Conservation (phyloP, 2,329 filamentous ascomycete genomes). For the Fusarium hostae region DNA sequence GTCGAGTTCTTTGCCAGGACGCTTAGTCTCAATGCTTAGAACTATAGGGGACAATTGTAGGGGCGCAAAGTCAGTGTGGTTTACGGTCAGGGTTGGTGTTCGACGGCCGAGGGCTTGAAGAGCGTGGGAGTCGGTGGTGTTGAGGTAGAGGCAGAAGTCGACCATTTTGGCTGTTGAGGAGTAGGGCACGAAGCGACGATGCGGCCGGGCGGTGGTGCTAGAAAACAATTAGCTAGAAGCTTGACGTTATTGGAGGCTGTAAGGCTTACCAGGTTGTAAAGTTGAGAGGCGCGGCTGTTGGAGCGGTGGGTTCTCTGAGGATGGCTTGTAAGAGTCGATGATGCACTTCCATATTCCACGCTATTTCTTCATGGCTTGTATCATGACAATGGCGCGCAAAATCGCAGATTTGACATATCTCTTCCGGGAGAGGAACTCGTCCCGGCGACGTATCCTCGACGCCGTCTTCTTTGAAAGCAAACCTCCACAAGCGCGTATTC, state of each 20-base stretch:
- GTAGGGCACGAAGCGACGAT: slow-evolving; percentile 3
- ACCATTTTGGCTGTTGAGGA: slow-evolving; percentile 27
- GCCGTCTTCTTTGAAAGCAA: slow-evolving; percentile 8
- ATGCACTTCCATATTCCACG: slow-evolving; percentile 36
- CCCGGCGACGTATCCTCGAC: slow-evolving; percentile 17
- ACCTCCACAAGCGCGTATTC: slow-evolving; percentile 16
- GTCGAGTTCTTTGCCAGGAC: slow-evolving; percentile 13
- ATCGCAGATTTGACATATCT: slow-evolving; percentile 8
- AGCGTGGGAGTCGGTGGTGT: not conserved
- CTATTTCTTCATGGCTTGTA: slow-evolving; percentile 16
- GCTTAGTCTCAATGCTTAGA: slow-evolving; percentile 33
- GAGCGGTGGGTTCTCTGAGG: not conserved
- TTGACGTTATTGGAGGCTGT: rapidly evolving
- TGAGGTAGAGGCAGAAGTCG: slow-evolving; percentile 24
- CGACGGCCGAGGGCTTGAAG: slow-evolving; percentile 15
- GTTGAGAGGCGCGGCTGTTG: not conserved
- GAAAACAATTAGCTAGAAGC: rapidly evolving
- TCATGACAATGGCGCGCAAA: slow-evolving; percentile 22
- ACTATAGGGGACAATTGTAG: slow-evolving; percentile 20
- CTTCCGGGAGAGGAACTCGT: slow-evolving; percentile 6
- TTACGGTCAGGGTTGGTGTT: slow-evolving; percentile 22
- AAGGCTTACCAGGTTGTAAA: slow-evolving; percentile 15
- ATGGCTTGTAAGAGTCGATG: slow-evolving; percentile 24
- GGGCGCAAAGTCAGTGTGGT: slow-evolving; percentile 26
- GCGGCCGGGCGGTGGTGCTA: slow-evolving; percentile 7